Conservation (phyloP, 192 early-diverging fungal genomes). For the Rhizophagus sp. region DNA sequence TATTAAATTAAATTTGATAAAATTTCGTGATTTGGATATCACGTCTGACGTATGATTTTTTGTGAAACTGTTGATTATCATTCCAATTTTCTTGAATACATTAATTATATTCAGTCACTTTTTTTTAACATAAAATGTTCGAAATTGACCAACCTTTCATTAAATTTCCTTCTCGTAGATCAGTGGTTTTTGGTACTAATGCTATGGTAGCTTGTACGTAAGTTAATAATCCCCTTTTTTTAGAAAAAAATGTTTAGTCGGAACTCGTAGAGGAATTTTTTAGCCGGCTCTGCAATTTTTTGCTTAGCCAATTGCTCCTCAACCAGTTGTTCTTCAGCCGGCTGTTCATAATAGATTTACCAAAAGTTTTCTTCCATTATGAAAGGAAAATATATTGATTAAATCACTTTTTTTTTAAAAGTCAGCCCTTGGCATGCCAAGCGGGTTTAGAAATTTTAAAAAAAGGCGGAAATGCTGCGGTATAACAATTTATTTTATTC, state of each 20-base stretch:
- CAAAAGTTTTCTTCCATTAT: too few relatives aligned
- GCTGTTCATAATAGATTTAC: too few relatives aligned
- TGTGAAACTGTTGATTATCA: too few relatives aligned
- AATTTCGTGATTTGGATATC: too few relatives aligned
- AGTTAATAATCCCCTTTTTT: neutral
- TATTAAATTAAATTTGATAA: too few relatives aligned
- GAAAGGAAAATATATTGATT: too few relatives aligned
- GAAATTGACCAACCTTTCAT: neutral
- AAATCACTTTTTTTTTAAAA: slow-evolving; percentile 36
- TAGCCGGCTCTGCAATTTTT: too few relatives aligned
- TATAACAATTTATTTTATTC: slow-evolving; percentile 25
- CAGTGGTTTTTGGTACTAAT: slow-evolving; percentile 55
- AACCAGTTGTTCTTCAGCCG: too few relatives aligned
- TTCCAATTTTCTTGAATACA: too few relatives aligned
- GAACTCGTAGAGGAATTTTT: too few relatives aligned
- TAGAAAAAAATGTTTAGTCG: neutral
- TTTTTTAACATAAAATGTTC: neutral
- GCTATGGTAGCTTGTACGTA: slow-evolving; percentile 65
- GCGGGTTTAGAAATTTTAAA: slow-evolving; percentile 64
- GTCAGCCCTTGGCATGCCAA: slow-evolving; percentile 72
- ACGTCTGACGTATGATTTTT: too few relatives aligned
- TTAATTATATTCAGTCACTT: neutral
- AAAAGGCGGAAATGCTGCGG: slow-evolving; percentile 77
- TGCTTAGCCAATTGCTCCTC: too few relatives aligned
- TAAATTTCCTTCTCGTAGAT: slow-evolving; percentile 48